These are phyloP conservation scores for Vitis rupestris DNA, from an alignment of 164 flowering plant species.

Conservation along the genomic window DNA sequence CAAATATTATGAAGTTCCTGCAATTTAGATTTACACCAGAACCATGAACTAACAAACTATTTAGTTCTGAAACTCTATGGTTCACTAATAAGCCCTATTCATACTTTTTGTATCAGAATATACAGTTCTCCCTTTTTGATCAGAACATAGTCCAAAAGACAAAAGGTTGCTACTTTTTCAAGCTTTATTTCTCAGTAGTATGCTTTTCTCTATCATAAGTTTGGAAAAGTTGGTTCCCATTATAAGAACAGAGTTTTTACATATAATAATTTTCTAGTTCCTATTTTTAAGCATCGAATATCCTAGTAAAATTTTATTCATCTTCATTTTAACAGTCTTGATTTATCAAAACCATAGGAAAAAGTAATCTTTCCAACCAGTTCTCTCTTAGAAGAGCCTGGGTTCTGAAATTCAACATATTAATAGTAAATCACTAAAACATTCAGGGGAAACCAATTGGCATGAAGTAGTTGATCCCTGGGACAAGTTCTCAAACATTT, in stretches of 20 bases:
- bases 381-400: not conserved
- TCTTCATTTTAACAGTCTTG: not conserved
- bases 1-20: not conserved
- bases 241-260: slow-evolving; percentile 1
- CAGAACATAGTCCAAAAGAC: not conserved
- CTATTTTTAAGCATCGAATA: not conserved
- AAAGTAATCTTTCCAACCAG: not conserved
- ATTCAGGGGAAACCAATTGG: not conserved
- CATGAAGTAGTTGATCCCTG: not conserved
- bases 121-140: not conserved
- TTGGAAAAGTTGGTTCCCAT: slow-evolving; percentile 2
- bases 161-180: slow-evolving; percentile 2
- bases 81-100: not conserved
- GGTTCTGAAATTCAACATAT: not conserved
- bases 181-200: not conserved
- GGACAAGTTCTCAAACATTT: not conserved
- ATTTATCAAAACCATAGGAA: not conserved
- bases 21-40: not conserved
- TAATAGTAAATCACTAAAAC: not conserved
- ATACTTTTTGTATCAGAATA: not conserved
- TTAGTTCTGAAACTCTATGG: no score
- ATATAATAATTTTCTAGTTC: not conserved
- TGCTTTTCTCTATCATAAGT: not conserved
- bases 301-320: not conserved
- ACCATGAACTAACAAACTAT: not conserved